phyloP scores from a whole-genome alignment of 129 eudicot species.

The Rutidosis leptorrhynchoides region DNA sequence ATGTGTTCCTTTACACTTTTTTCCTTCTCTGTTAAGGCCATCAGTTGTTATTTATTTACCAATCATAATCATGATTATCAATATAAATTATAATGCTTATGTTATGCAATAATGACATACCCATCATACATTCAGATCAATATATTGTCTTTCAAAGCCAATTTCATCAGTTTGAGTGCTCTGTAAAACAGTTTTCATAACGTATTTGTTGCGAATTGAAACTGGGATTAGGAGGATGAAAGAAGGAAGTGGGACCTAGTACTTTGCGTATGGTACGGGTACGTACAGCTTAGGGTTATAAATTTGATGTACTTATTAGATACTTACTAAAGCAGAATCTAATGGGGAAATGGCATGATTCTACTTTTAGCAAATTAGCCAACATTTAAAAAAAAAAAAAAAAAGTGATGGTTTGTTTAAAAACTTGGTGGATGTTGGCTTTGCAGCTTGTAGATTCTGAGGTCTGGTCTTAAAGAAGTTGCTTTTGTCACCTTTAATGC shows the following conservation, averaged over 20 bases:
- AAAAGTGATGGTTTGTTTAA: conserved; percentile 35
- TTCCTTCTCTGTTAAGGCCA: conserved; percentile 37
- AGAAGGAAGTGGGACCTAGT: conserved; percentile 37
- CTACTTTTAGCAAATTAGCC: conserved; percentile 36
- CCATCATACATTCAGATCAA: conserved; percentile 14
- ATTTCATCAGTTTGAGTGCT: conserved; percentile 7
- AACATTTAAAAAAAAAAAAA: conserved; percentile 35
- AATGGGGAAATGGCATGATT: conserved; percentile 35
- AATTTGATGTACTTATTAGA: conserved; percentile 44
- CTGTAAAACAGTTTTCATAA: neutral
- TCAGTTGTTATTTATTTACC: conserved; percentile 23
- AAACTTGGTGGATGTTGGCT: conserved; percentile 37
- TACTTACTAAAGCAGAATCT: conserved; percentile 46
- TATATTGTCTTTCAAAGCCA: neutral
- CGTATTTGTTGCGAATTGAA: conserved; percentile 1
- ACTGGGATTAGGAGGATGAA: conserved; percentile 25
- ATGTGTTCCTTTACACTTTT: conserved; percentile 62
- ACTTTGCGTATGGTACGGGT: conserved; percentile 41
- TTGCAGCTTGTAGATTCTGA: conserved; percentile 40
- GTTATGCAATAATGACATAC: conserved; percentile 24
- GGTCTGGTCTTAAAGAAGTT: conserved; percentile 43
- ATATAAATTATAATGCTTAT: conserved; percentile 19
- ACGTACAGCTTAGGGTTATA: conserved; percentile 26
- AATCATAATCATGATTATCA: conserved; percentile 29
- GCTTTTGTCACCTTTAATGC: conserved; percentile 48